Conservation (phyloP, 495 filamentous ascomycete species). For the Tuber brumale region DNA sequence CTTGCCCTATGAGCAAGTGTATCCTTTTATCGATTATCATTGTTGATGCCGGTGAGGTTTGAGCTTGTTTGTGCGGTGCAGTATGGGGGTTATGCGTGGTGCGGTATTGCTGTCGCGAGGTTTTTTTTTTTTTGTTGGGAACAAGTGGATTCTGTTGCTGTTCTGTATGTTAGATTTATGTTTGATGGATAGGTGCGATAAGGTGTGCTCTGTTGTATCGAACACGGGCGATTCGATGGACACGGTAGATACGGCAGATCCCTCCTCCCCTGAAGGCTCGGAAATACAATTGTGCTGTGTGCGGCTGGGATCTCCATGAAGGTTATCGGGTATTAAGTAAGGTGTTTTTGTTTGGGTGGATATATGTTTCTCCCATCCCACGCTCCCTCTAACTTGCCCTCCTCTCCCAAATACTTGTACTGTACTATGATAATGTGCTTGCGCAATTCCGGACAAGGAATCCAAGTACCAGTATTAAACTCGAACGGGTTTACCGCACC, state of each 20-base stretch:
- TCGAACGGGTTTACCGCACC: not conserved
- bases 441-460: not conserved
- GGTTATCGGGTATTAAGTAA: not conserved
- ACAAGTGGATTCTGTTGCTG: not conserved
- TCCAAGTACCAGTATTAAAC: not conserved
- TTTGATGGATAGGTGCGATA: conserved; percentile 5
- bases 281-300: conserved; percentile 1
- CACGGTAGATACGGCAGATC: not conserved
- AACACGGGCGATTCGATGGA: not conserved
- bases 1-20: conserved; percentile 1
- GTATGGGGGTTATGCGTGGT: not conserved
- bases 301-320: not conserved
- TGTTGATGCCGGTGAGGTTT: not conserved
- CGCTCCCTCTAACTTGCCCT: not conserved
- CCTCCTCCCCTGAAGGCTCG: not conserved
- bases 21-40: not conserved
- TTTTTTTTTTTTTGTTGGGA: not conserved
- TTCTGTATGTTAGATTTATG: not conserved
- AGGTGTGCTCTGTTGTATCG: not conserved
- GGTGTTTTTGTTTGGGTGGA: not conserved
- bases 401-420: not conserved
- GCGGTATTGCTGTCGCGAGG: not conserved
- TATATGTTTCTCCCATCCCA: conserved; percentile 2
- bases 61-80: not conserved
- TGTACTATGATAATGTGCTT: too few species aligned